phyloP scores from a whole-genome alignment of 1,284 basidiomycete species.

The Cryptococcus sp. region DNA sequence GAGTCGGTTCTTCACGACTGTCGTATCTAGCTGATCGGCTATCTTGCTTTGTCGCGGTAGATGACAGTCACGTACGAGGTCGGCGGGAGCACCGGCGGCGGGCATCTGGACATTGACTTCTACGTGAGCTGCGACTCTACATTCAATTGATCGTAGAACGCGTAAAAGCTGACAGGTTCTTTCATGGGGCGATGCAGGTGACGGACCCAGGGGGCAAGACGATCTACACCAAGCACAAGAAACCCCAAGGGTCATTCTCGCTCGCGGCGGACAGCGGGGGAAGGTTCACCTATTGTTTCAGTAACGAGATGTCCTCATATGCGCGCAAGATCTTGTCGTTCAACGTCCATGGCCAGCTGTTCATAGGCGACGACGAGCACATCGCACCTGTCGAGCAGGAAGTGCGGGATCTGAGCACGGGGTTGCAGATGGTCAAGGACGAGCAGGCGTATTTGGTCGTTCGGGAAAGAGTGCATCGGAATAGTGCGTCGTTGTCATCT shows the following conservation, averaged over 20 bases:
- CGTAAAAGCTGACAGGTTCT: background rate
- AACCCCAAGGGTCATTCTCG: constrained; percentile 86
- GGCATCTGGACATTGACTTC: constrained; percentile 95
- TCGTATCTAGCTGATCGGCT: too few relatives aligned
- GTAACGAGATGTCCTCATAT: constrained; percentile 94
- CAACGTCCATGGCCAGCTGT: constrained; percentile 97
- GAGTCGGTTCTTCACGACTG: constrained; percentile 21
- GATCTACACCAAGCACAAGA: constrained; percentile 76
- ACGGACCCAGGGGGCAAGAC: constrained; percentile 69
- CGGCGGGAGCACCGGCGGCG: constrained; percentile 69
- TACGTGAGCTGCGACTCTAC: constrained; percentile 64
- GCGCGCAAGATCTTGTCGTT: constrained; percentile 95
- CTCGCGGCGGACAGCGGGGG: constrained; percentile 86
- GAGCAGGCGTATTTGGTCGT: constrained; percentile 99
- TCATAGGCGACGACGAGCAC: constrained; percentile 50
- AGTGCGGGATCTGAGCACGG: constrained; percentile 83
- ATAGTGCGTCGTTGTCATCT: constrained; percentile 57
- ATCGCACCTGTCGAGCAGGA: constrained; percentile 95
- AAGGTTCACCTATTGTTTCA: constrained; percentile 94
- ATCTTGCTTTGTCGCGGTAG: constrained; percentile 54
- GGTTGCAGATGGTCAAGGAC: constrained; percentile 88
- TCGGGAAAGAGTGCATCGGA: constrained; percentile 86
- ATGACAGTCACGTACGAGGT: constrained; percentile 99
- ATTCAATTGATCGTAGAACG: background rate
- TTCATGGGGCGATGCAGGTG: constrained; percentile 59